Base-by-base conservation (phyloP, 192 early-diverging fungal genomes). In the Pecoramyces ruminantium region DNA sequence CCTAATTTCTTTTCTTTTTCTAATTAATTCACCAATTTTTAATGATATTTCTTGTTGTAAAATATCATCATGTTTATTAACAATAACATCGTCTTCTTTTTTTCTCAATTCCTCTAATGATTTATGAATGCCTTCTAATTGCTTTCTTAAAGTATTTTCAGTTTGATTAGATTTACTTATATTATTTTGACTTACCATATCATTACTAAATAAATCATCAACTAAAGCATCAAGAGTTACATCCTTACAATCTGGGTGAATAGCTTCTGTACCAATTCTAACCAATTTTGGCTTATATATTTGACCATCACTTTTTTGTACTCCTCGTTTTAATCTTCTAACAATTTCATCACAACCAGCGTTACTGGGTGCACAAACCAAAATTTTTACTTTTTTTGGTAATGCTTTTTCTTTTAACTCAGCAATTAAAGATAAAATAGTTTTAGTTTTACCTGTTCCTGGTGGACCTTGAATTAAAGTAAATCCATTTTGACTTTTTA, bases 321-420 rank as follows among this genome's bases (percentile, higher is more conserved):
- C 93, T 29, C 96, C 97, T 2, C 85, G 80, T 84, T 91, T 93
- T 17, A 99, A 80, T 16, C 97, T 90, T 81, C 94, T 93, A 16
- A 93, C 94, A 83, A 99, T 95, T 86, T 99, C 97, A 81, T 99
- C 97, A 38, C 95, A 94, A 0, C 96, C 97, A 6, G 97, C 96
- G 82, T 99, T 99, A 81, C 92, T 94, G 11, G 97, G 97, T n/a
- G 96, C 96, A 81, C 96, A 97, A 13, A 96, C 91, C 11, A 99
- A 86, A 42, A 99, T 82, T 40, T 80, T 40, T 25, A 5, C 87
- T 84, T 83, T 92, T 88, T 83, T 30, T 13, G 84, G 78, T 0
- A 85, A 39, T 4, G 80, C 78, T 39, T 84, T 79, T 28, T 83
- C 85, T 16, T 93, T 83, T 4, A 97, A 84, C 9, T 92, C 88